A percentile compares a stretch with the other conserved stretches of the same genome.
phyloP scores from a whole-genome alignment of 148 eudicot genomes.

The Suaeda aralocaspica region DNA sequence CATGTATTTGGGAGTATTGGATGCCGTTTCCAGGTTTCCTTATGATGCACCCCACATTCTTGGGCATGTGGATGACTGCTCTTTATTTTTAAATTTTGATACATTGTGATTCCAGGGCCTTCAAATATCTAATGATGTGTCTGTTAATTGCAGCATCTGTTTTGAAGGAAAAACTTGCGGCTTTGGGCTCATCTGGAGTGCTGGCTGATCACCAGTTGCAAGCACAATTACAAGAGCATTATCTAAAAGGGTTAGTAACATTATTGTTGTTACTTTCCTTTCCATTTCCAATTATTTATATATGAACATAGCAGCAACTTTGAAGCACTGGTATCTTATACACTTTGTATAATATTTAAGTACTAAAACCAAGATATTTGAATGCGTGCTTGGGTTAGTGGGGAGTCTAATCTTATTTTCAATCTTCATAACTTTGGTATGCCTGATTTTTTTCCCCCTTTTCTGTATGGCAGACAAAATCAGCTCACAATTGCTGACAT shows the following conservation, averaged over 20 bases:
- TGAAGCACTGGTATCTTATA: too few relatives aligned
- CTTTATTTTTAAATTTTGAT: neutral
- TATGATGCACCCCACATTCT: too few relatives aligned
- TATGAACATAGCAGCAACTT: neutral
- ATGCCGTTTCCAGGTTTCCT: too few relatives aligned
- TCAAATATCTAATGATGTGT: slow-evolving; percentile 5
- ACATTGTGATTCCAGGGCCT: neutral
- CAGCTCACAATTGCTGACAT: slow-evolving; percentile 89
- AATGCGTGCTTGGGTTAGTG: neutral
- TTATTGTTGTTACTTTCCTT: neutral
- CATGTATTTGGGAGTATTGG: neutral
- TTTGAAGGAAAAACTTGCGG: slow-evolving; percentile 89
- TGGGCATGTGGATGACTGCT: slow-evolving; percentile 7
- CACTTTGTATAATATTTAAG: neutral
- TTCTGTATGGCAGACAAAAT: slow-evolving; percentile 54
- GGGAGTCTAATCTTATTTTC: neutral
- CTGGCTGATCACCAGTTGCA: slow-evolving; percentile 98
- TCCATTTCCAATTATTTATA: neutral
- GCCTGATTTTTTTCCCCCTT: slow-evolving; percentile 4
- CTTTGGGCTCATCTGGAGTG: slow-evolving; percentile 92
- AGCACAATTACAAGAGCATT: slow-evolving; percentile 92
- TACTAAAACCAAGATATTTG: neutral
- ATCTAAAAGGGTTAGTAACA: slow-evolving; percentile 82
- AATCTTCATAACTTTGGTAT: neutral
- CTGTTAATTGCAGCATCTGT: slow-evolving; percentile 69